Evolutionary conservation across 768 basidiomycete genomes (phyloP), one percentile per base, ranked within the genome.

Genomic region (Naganishia randhawae): DNA sequence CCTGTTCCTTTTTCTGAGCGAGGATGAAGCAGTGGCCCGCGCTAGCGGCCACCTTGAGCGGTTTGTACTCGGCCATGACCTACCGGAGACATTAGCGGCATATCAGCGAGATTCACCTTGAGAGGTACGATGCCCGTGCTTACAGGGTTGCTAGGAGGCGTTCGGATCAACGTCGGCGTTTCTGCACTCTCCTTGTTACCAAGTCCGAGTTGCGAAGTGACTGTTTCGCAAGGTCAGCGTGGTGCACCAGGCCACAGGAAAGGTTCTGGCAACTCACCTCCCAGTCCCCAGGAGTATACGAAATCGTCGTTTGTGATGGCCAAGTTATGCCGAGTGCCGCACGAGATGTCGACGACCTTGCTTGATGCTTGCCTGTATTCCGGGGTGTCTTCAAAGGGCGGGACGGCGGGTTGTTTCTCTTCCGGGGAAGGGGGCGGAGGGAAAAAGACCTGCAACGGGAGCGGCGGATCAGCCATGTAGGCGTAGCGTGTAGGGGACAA

Each of bases 251-350:
- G 19, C 16, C 37, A 35, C 39, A 45, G 16, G 45, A n/a, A 2
- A 37, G 11, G 25, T 7, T 16, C 29, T 1, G 14, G 37, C n/a
- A 27, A 76, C 80, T 75, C 67, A 81, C 80, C 72, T 17, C 81
- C 81, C 62, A 79, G 72, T 35, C 83, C 83, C 82, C 82, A 83
- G 1, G 78, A 70, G 69, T 82, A 83, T 16, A 81, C 80, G 63
- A 78, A 74, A 0, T 82, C 83, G 13, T 77, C 77, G 16, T 72
- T 70, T 16, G 78, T 77, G 6, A 83, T 77, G 31, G 81, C 82
- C 13, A 83, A 71, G 71, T 80, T 82, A 71, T 82, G 80, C 52
- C 81, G 66, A 1, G 80, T 78, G 2, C 81, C 82, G 2, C 76
- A 77, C 6, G 80, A 76, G 69, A 83, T 75, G 53, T 76, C 73